Evolutionary conservation across 768 basidiomycete genomes (phyloP).

Genomic region (Mycena amicta): DNA sequence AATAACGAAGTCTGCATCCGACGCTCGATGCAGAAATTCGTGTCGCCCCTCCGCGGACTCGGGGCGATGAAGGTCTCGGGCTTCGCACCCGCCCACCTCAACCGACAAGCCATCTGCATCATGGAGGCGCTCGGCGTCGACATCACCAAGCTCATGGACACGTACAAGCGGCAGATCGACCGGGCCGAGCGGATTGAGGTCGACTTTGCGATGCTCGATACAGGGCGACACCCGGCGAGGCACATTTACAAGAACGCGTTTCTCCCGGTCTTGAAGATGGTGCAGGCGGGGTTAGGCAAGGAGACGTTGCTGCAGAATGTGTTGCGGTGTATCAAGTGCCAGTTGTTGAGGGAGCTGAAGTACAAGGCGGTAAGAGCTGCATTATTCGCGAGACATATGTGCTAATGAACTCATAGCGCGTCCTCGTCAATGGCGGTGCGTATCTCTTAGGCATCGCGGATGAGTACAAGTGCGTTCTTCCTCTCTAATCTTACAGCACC

Average conservation of each 20-base stretch:
- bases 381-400: not conserved
- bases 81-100: constrained; percentile 21
- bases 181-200: constrained; percentile 14
- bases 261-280: constrained; percentile 17
- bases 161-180: constrained; percentile 9
- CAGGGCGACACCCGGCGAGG: constrained; percentile 10
- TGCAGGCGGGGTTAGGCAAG: constrained; percentile 10
- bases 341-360: constrained; percentile 21
- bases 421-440: constrained; percentile 17
- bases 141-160: not conserved
- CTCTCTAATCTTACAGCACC: not conserved
- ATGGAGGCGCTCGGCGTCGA: constrained; percentile 17
- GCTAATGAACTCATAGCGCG: constrained; percentile 1
- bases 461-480: constrained; percentile 15
- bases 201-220: constrained; percentile 9
- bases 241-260: constrained; percentile 17
- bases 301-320: constrained; percentile 19
- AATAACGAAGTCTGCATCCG: constrained; percentile 20
- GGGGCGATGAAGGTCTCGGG: constrained; percentile 22
- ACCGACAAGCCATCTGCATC: constrained; percentile 23
- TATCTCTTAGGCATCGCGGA: constrained; percentile 23
- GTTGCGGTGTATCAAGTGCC: constrained; percentile 22
- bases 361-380: constrained; percentile 18
- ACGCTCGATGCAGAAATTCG: constrained; percentile 20
- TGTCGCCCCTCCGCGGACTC: constrained; percentile 11